phyloP scores from a whole-genome alignment of 192 early-diverging fungal genomes.

The Backusella australiensis region DNA sequence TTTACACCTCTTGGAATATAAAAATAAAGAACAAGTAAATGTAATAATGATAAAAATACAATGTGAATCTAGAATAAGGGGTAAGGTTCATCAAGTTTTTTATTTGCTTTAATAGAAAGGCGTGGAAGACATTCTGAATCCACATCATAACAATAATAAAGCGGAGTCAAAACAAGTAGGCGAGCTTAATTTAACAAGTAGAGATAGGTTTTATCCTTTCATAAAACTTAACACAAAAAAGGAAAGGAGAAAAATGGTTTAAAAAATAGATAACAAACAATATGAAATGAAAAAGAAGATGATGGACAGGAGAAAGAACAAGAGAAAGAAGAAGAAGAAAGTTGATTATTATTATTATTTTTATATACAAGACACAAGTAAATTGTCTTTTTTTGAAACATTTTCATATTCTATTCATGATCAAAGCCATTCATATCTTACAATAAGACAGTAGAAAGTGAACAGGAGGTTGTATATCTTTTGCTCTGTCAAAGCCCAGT shows the following conservation, averaged over 20 bases:
- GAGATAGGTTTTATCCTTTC: neutral
- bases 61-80: too few relatives aligned
- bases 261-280: neutral
- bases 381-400: neutral
- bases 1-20: too few relatives aligned
- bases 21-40: too few relatives aligned
- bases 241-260: neutral
- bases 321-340: neutral
- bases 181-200: neutral
- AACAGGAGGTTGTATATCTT: neutral
- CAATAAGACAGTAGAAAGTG: neutral
- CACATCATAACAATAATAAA: too few relatives aligned
- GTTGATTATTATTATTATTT: neutral
- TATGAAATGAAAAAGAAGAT: neutral
- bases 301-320: neutral
- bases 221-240: neutral
- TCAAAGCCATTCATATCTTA: neutral
- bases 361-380: neutral
- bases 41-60: too few relatives aligned
- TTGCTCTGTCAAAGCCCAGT: neutral
- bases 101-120: too few relatives aligned
- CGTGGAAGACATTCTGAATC: too few relatives aligned
- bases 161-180: too few relatives aligned
- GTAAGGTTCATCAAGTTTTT: too few relatives aligned
- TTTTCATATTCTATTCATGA: neutral